Base-by-base conservation (phyloP, 768 basidiomycete genomes). In the Russula dissimulans region DNA sequence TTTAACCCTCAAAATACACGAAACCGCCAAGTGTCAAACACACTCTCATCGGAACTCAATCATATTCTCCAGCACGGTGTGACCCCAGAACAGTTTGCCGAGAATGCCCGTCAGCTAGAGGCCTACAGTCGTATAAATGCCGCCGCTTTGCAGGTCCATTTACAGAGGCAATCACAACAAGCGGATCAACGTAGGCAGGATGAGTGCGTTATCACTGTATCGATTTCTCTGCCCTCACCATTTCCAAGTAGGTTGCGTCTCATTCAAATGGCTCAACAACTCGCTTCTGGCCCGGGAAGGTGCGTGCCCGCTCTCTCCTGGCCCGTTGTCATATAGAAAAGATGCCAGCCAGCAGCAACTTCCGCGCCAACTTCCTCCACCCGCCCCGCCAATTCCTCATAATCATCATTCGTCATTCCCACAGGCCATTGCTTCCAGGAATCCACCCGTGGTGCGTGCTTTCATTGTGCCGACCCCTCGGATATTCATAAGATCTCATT, bases 11-110 rank as follows among this genome's bases (percentile, higher is more conserved):
- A 57, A 9, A 36, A 57, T 32, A 38, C 44, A 4, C 55, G 52
- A 56, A 52, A 47, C 14, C 26, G 29, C 7, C 54, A 42, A 52
- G 14, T 26, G 12, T 15, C 31, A 9, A 53, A 15, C n/a, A 38
- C 48, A 7, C 0, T 31, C 14, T 12, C 51, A 31, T 6, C 38
- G 8, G 45, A 48, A 34, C 45, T 54, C 17, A 36, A 17, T 51
- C 51, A 14, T 3, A 22, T 53, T 9, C n/a, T 62, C 14, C 56
- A 57, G 39, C 42, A 38, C 36, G 61, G 61, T 32, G 38, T 62
- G 18, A 57, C 61, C 5, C 61, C 61, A 11, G 61, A 62, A 15
- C 46, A 62, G 57, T 62, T 36, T 44, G 61, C 61, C 47, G 50
- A 53, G 45, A 62, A 57, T 29, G 44, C 56, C 18, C 61, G 61